phyloP scores from a whole-genome alignment of 2,329 filamentous ascomycete species.

The Kalmusia sp. region DNA sequence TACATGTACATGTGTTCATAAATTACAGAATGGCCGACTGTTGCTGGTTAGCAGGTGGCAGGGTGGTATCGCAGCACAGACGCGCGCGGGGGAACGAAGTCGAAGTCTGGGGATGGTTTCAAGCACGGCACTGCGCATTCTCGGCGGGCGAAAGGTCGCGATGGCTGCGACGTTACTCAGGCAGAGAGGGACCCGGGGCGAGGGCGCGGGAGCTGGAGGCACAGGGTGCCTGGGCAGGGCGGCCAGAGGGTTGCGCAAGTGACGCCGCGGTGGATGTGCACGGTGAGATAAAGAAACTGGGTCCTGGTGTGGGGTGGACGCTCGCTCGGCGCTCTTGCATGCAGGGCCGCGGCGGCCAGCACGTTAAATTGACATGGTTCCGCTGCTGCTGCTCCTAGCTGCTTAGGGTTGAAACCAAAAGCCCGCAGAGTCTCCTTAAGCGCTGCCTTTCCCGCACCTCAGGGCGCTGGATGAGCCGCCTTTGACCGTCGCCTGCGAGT shows the following conservation, averaged over 20 bases:
- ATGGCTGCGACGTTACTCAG: neutral
- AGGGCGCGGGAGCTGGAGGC: neutral
- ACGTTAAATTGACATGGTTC: constrained; percentile 1
- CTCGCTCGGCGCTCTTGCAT: neutral
- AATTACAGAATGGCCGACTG: constrained; percentile 13
- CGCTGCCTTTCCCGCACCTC: constrained; percentile 1
- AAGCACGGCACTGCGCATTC: neutral
- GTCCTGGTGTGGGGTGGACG: neutral
- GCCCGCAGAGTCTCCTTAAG: constrained; percentile 2
- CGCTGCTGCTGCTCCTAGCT: neutral
- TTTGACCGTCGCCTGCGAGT: too few species aligned
- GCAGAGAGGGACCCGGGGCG: neutral
- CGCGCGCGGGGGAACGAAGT: neutral
- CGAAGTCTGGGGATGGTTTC: neutral
- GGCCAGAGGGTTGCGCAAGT: neutral
- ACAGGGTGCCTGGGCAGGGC: neutral
- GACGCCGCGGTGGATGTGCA: neutral
- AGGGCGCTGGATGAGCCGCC: too few species aligned
- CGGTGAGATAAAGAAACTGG: neutral
- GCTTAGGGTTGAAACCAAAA: neutral
- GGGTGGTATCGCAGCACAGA: neutral
- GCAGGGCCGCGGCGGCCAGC: constrained; percentile 1
- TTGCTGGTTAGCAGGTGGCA: neutral
- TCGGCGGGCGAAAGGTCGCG: neutral
- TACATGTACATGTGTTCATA: neutral